Evolutionary conservation across 257 asterid species (phyloP).

Genomic region (Jasminum sambac): DNA sequence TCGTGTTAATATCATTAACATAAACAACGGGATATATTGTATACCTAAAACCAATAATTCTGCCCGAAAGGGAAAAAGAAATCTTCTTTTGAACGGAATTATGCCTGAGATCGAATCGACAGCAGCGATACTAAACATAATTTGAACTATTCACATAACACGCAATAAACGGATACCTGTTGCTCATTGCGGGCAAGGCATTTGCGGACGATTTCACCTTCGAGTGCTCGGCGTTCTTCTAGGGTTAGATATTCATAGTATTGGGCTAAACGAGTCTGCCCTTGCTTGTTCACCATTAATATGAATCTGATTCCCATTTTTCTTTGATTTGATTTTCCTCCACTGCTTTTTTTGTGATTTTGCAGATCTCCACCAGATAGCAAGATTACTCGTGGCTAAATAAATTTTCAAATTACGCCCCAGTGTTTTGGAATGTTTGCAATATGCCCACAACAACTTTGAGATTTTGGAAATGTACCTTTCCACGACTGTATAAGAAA

Average conservation of each 20-base stretch:
- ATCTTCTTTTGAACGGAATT: neutral
- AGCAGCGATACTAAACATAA: neutral
- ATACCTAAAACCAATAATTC: too few relatives aligned
- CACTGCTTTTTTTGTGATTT: neutral
- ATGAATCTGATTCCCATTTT: constrained; percentile 92
- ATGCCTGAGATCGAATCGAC: neutral
- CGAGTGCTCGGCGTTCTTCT: constrained; percentile 96
- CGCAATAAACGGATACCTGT: constrained; percentile 46
- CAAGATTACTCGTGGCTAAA: too few relatives aligned
- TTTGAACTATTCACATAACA: neutral
- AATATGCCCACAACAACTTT: neutral
- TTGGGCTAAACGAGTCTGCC: constrained; percentile 96
- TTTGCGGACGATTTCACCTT: constrained; percentile 97
- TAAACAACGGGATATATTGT: neutral
- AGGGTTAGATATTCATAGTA: constrained; percentile 86
- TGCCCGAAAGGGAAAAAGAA: neutral
- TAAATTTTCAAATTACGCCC: neutral
- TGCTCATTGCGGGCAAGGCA: constrained; percentile 93
- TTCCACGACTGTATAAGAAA: neutral
- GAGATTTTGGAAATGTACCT: neutral
- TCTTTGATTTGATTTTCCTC: neutral
- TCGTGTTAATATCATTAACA: neutral
- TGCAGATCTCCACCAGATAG: neutral
- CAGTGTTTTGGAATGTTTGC: neutral
- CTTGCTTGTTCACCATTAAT: constrained; percentile 97